phyloP scores from a whole-genome alignment of 306 rosid species.

The Morella rubra region DNA sequence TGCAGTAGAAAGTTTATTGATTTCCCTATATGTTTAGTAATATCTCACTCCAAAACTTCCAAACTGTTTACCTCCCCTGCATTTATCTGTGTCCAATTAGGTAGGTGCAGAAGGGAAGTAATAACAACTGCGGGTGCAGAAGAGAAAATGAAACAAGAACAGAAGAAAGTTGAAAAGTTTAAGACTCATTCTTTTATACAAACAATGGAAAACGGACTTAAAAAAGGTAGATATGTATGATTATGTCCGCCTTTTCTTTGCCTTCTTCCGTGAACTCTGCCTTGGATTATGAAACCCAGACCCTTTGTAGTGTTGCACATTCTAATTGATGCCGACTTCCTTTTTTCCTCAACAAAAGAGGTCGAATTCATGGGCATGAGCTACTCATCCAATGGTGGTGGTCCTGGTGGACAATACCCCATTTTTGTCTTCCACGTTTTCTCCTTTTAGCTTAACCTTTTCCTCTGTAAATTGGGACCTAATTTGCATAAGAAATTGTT shows the following conservation, averaged over 20 bases:
- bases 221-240: not conserved
- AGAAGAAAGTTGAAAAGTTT: not conserved
- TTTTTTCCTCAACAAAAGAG: not conserved
- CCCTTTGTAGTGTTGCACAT: not conserved
- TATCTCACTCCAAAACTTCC: too few species aligned
- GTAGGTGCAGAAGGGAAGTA: not conserved
- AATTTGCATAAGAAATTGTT: not conserved
- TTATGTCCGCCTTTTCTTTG: not conserved
- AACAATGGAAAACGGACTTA: not conserved
- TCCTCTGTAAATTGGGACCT: not conserved
- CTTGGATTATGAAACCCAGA: not conserved
- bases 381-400: too few species aligned
- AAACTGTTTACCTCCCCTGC: too few species aligned
- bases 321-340: not conserved
- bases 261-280: not conserved
- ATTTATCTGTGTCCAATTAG: too few species aligned
- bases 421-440: not conserved
- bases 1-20: too few species aligned
- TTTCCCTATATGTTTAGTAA: too few species aligned
- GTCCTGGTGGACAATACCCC: not conserved
- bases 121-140: not conserved
- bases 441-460: not conserved
- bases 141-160: not conserved
- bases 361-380: not conserved
- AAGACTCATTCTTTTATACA: not conserved